These are phyloP conservation scores for Spatholobus suberectus DNA, from an alignment of 306 rosid genomes.

Conservation along the genomic window DNA sequence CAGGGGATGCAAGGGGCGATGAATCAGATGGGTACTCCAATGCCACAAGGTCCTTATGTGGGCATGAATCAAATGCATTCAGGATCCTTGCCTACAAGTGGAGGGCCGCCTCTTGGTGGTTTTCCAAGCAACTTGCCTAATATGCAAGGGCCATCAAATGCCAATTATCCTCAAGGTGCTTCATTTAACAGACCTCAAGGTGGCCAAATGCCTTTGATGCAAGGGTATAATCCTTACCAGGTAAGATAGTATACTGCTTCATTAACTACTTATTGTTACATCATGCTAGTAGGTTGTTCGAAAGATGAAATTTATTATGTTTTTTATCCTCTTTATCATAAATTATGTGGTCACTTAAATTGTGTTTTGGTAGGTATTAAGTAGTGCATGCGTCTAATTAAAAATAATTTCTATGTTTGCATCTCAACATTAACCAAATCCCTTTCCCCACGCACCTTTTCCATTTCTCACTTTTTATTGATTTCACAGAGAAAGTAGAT, in stretches of 20 bases:
- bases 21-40: conserved; percentile 84
- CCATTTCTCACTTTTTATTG: not conserved
- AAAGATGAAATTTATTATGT: not conserved
- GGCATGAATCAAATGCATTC: conserved; percentile 97
- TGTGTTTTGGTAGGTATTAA: not conserved
- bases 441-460: not conserved
- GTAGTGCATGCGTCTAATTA: not conserved
- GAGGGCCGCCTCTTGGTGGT: conserved; percentile 74
- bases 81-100: conserved; percentile 72
- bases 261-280: conserved; percentile 7
- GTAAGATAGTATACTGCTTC: conserved; percentile 50
- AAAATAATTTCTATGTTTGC: not conserved
- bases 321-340: conserved; percentile 9
- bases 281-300: not conserved
- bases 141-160: conserved; percentile 86
- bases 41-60: conserved; percentile 83
- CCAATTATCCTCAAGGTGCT: conserved; percentile 79
- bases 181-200: conserved; percentile 77
- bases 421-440: not conserved
- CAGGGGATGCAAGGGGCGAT: conserved; percentile 94
- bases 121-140: conserved; percentile 74
- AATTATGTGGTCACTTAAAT: not conserved
- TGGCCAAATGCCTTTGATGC: conserved; percentile 94
- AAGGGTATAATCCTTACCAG: conserved; percentile 96
- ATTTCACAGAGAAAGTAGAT: not conserved